Evolutionary conservation across 768 basidiomycete species (phyloP), one percentile per base, ranked within the genome.

Genomic region (Leucosporidium scottii): DNA sequence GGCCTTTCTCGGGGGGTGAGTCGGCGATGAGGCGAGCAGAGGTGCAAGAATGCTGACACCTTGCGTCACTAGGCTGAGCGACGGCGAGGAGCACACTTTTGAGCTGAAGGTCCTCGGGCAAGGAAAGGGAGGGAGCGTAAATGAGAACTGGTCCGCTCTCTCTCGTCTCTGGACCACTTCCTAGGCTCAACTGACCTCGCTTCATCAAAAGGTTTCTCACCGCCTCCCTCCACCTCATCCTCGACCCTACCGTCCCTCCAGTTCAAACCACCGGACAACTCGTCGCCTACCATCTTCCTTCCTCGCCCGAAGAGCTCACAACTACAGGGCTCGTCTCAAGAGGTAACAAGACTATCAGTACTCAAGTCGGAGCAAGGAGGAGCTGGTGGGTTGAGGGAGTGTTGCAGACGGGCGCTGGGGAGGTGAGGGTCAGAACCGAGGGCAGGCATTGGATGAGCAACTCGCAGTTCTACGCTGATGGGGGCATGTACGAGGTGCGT

Each of bases 171-270:
- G 4, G 36, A 23, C 1, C 20, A n/a, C 36, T 7, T 18, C 28
- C 21, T n/a, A 2, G 1, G 1, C 9, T 27, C 5, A 1, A 4
- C 20, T 6, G 2, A 34, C 4, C 20, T 18, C 2, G 2, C n/a
- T 7, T 20, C 2, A 23, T 39, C 23, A n/a, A n/a, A 48, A 67
- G 66, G 66, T 62, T 58, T 56, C 27, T 62, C 20, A 62, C 67
- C 20, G 67, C 62, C 28, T 57, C 49, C 3, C 23, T 68, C 1
- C 67, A 63, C 25, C 23, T 68, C 44, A 17, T 47, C 18, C 57
- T 68, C 57, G 61, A 67, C 49, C 6, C 31, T 17, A 58, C 61
- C 28, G 13, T n/a, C 9, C 62, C 62, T 6, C 44, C 34, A 12
- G 36, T 57, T 4, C 61, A 62, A 34, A 68, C 67, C 12, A 68